Conservation (phyloP, 2,329 filamentous ascomycete species). For the Cordyceps tenuipes region DNA sequence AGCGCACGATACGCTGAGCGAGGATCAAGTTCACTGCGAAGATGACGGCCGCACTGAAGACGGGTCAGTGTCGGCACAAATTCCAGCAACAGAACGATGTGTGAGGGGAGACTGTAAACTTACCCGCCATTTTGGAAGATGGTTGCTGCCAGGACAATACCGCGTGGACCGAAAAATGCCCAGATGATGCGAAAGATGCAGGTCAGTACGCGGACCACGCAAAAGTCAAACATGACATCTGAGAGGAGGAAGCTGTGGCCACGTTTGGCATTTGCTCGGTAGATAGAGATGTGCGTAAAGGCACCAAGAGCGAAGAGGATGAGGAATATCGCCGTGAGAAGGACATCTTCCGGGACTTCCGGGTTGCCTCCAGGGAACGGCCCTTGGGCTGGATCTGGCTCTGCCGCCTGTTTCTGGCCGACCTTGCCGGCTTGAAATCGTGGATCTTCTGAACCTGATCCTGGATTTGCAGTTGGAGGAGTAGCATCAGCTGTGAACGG, state of each 20-base stretch:
- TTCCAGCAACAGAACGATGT: not conserved
- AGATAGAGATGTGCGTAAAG: conserved; percentile 19
- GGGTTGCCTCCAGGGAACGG: conserved; percentile 9
- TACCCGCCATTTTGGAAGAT: conserved; percentile 29
- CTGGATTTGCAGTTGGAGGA: not conserved
- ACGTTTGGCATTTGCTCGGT: conserved; percentile 22
- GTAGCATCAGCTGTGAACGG: not conserved
- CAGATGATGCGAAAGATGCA: conserved; percentile 29
- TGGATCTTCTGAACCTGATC: not conserved
- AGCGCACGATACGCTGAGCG: conserved; percentile 30
- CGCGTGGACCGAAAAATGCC: conserved; percentile 20
- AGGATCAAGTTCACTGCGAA: conserved; percentile 32
- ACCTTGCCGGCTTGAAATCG: not conserved
- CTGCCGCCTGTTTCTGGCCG: not conserved
- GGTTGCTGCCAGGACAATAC: conserved; percentile 25
- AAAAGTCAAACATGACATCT: conserved; percentile 28
- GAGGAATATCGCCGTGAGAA: conserved; percentile 19
- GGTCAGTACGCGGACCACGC: conserved; percentile 26
- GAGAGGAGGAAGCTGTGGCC: conserved; percentile 32
- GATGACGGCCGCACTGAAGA: conserved; percentile 23
- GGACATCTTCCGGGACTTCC: conserved; percentile 15
- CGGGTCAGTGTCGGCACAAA: not conserved
- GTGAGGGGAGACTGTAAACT: not conserved
- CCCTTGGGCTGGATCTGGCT: not conserved
- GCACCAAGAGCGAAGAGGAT: conserved; percentile 18